Evolutionary conservation across 2,329 filamentous ascomycete species (phyloP), one percentile per base, ranked within the genome.

Genomic region (Ambrosiella cleistominuta): DNA sequence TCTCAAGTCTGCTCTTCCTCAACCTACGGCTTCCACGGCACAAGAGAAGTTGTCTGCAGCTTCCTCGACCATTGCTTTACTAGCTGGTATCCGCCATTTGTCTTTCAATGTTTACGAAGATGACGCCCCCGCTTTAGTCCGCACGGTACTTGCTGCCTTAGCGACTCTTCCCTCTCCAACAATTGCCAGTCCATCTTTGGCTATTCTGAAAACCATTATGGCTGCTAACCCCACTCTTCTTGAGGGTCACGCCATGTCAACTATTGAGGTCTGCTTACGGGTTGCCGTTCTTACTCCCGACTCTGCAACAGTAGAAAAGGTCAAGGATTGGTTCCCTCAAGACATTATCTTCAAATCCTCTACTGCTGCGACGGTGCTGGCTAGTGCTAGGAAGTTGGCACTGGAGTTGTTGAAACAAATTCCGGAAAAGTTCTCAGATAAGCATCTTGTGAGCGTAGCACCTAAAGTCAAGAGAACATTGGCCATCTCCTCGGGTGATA

Each of bases 401-500:
- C n/a, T 60, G 11, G 68, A 72, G 58, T 72, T 81, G 59, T 66
- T 79, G 2, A 70, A 70, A 2, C 67, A 69, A 37, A 66, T 81
- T 51, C 75, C 78, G 2, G 64, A 64, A 15, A 70, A 71, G 62
- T 77, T 75, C 62, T 77, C 79, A 60, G 68, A 73, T 9, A 67
- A 71, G 5, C 66, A 74, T 52, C 64, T 80, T 17, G 62, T 77
- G 54, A 68, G 73, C 0, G 70, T 73, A 62, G 70, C 71, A 49
- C 70, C 70, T 36, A 68, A 67, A 56, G 70, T 79, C 49, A 69
- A 73, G 60, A 69, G 74, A 3, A 71, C 76, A 56, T 64, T 81
- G 60, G 72, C 73, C 1, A 63, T 69, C 7, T 76, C 77, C 1
- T 78, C 77, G 54, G 78, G 78, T 1, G 77, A 81, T 62, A 66